These are phyloP conservation scores for Schoenoplectus triqueter DNA, from an alignment of 202 grass and related monocot species.

Conservation along the genomic window DNA sequence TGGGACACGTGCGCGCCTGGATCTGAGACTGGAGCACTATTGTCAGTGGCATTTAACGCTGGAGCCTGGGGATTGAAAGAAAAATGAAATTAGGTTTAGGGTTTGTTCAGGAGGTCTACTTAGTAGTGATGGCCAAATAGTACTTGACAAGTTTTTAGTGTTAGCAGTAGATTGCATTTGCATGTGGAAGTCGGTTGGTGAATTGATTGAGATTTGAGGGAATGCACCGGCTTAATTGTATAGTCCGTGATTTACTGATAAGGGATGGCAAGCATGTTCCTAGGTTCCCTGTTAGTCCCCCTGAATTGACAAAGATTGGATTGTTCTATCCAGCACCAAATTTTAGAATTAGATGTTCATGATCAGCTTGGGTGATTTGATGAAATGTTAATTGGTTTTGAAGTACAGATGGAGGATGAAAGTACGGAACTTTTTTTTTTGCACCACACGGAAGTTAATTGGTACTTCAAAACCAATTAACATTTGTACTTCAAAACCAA, in stretches of 20 bases:
- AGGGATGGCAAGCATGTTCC: background rate
- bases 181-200: slow-evolving; percentile 25
- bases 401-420: background rate
- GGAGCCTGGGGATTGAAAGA: slow-evolving; percentile 19
- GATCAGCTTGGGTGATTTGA: background rate
- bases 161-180: background rate
- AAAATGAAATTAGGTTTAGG: background rate
- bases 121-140: too few relatives aligned
- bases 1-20: slow-evolving; percentile 5
- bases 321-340: background rate
- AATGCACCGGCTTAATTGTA: slow-evolving; percentile 4
- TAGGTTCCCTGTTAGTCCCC: background rate
- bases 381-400: background rate
- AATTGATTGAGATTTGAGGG: background rate
- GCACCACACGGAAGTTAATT: background rate
- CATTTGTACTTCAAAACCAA: too few relatives aligned
- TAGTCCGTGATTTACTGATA: background rate
- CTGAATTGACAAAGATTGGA: background rate
- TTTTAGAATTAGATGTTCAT: background rate
- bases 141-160: too few relatives aligned
- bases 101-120: slow-evolving; percentile 8
- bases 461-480: too few relatives aligned
- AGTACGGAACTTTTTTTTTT: background rate
- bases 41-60: slow-evolving; percentile 22
- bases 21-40: background rate